Conservation (phyloP, 2,329 filamentous ascomycete species). For the Capronia coronata region DNA sequence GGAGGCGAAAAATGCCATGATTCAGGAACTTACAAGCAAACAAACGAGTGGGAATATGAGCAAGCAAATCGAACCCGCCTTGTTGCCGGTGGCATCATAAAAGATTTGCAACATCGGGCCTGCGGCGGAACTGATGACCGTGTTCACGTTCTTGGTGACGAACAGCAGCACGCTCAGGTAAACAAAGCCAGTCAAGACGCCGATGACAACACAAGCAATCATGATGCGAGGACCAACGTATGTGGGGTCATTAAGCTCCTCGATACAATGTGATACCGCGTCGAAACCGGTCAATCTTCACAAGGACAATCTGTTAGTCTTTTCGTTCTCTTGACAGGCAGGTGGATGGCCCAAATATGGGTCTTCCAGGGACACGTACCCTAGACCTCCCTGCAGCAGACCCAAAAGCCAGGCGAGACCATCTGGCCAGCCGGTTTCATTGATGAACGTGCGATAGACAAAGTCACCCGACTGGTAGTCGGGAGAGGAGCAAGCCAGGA, state of each 20-base stretch:
- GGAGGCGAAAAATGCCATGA: background rate
- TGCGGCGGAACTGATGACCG: constrained; percentile 50
- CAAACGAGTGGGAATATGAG: constrained; percentile 45
- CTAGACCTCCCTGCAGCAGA: constrained; percentile 47
- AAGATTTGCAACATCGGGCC: constrained; percentile 59
- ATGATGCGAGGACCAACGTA: constrained; percentile 60
- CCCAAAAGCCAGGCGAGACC: constrained; percentile 49
- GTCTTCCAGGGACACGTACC: constrained; percentile 47
- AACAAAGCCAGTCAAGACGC: constrained; percentile 56
- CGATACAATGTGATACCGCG: constrained; percentile 48
- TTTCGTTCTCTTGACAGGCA: background rate
- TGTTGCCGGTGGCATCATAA: constrained; percentile 55
- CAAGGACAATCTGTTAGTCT: background rate
- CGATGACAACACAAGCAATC: constrained; percentile 58
- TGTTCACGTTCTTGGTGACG: constrained; percentile 52
- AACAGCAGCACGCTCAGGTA: constrained; percentile 60
- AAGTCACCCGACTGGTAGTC: constrained; percentile 58
- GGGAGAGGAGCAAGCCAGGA: constrained; percentile 59
- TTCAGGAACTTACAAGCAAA: constrained; percentile 17
- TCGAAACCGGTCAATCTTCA: constrained; percentile 28
- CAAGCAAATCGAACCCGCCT: constrained; percentile 56
- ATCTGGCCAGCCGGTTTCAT: constrained; percentile 63
- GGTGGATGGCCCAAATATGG: no score
- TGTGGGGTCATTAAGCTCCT: constrained; percentile 43
- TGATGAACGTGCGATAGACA: constrained; percentile 54